Evolutionary conservation across 1,284 basidiomycete species (phyloP).

Genomic region (Ustilago bromivora): DNA sequence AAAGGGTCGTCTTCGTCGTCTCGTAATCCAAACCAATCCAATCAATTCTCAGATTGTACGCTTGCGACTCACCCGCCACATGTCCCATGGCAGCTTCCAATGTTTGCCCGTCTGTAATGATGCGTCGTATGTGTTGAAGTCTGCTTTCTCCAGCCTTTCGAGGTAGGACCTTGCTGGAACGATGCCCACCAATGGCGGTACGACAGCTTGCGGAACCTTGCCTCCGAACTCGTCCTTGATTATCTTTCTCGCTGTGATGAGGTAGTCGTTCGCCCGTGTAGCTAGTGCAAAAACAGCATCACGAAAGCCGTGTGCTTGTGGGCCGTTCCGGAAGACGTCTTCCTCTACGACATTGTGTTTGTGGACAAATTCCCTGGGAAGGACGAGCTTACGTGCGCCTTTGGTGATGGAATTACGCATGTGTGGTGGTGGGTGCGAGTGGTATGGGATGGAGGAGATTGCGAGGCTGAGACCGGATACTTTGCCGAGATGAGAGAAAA

Average conservation of each 20-base stretch:
- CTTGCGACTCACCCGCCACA: constrained; percentile 78
- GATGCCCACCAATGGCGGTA: constrained; percentile 83
- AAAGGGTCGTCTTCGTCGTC: neutral
- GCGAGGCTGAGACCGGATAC: constrained; percentile 60
- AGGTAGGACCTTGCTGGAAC: constrained; percentile 82
- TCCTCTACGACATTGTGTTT: constrained; percentile 85
- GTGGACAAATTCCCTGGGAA: constrained; percentile 86
- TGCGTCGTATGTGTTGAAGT: constrained; percentile 86
- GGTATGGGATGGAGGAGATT: constrained; percentile 60
- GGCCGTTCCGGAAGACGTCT: constrained; percentile 82
- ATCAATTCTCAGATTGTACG: constrained; percentile 67
- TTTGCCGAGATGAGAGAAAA: constrained; percentile 68
- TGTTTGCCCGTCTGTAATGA: constrained; percentile 77
- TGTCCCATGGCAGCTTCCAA: constrained; percentile 86
- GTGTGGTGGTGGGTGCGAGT: constrained; percentile 60
- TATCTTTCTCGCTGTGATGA: constrained; percentile 84
- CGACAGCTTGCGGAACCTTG: constrained; percentile 76
- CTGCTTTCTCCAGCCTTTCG: constrained; percentile 78
- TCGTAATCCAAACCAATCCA: constrained; percentile 1
- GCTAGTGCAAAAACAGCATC: constrained; percentile 89
- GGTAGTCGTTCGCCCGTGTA: constrained; percentile 88
- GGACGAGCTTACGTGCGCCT: constrained; percentile 77
- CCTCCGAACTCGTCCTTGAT: constrained; percentile 76
- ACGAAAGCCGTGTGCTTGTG: constrained; percentile 75
- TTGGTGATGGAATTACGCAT: constrained; percentile 56